phyloP scores from a whole-genome alignment of 371 early-diverging fungal species.

The Nematocida parisii region DNA sequence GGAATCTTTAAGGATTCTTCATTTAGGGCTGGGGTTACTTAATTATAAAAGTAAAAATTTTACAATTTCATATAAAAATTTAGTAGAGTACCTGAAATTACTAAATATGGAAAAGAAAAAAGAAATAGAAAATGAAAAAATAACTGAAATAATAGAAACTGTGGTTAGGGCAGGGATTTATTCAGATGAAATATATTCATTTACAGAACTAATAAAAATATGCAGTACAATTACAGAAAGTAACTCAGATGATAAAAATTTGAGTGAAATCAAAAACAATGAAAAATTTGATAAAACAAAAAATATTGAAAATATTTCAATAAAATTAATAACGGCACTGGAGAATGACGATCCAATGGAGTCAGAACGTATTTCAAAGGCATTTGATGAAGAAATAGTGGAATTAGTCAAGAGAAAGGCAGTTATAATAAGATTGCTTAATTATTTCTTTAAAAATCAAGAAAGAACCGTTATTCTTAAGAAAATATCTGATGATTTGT shows the following conservation, averaged over 20 bases:
- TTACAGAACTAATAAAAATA: slow-evolving; percentile 22
- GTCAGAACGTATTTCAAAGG: not conserved
- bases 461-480: slow-evolving; percentile 27
- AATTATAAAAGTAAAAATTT: slow-evolving; percentile 40
- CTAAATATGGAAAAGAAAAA: not conserved
- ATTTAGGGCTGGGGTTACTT: slow-evolving; percentile 37
- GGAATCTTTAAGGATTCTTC: slow-evolving; percentile 13
- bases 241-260: not conserved
- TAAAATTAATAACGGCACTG: slow-evolving; percentile 15
- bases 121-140: not conserved
- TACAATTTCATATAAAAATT: slow-evolving; percentile 26
- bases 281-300: not conserved
- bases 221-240: not conserved
- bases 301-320: not conserved
- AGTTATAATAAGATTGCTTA: slow-evolving; percentile 27
- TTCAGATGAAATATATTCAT: slow-evolving; percentile 44
- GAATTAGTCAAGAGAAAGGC: slow-evolving; percentile 26
- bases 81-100: slow-evolving; percentile 40
- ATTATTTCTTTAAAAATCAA: slow-evolving; percentile 53
- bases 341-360: slow-evolving; percentile 18
- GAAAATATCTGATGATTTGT: slow-evolving; percentile 16
- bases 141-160: not conserved
- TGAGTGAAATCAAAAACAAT: not conserved
- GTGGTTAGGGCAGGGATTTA: slow-evolving; percentile 26
- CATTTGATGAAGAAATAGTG: not conserved